Percentiles rank a stretch among this genome's conserved stretches.
These are phyloP conservation scores for Nakazawaea wickerhamii DNA, from an alignment of 805 yeast genomes.

Conservation along the genomic window DNA sequence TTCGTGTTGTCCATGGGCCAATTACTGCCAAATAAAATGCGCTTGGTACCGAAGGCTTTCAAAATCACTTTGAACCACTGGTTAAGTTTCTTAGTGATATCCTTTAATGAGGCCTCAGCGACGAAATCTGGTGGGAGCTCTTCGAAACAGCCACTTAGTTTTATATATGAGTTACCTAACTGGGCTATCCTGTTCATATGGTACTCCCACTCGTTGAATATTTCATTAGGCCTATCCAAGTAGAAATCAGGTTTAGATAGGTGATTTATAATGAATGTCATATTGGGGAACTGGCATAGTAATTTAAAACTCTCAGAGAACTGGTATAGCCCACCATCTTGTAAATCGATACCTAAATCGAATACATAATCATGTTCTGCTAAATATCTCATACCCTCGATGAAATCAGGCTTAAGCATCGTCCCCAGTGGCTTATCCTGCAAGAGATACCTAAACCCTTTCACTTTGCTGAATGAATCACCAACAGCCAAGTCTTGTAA, in stretches of 20 bases:
- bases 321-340: constrained; percentile 31
- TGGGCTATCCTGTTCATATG: constrained; percentile 15
- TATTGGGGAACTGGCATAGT: constrained; percentile 22
- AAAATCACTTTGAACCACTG: constrained; percentile 8
- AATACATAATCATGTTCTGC: constrained; percentile 25
- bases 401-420: constrained; percentile 24
- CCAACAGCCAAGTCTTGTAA: constrained; percentile 3
- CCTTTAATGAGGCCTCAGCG: neutral
- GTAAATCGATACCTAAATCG: constrained; percentile 37
- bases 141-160: constrained; percentile 34
- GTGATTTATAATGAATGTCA: constrained; percentile 26
- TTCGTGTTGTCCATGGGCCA: constrained; percentile 14
- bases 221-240: constrained; percentile 5
- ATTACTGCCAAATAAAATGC: constrained; percentile 9
- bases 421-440: constrained; percentile 38
- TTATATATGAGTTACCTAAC: constrained; percentile 23
- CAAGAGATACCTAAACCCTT: constrained; percentile 37
- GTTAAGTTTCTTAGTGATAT: neutral
- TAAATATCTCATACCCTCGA: constrained; percentile 30
- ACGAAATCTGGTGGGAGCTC: constrained; percentile 3
- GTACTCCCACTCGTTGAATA: constrained; percentile 8
- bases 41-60: constrained; percentile 3
- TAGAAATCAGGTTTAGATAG: constrained; percentile 11
- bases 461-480: constrained; percentile 18
- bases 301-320: constrained; percentile 29